Evolutionary conservation across 176 grass and related monocot genomes (phyloP).

Genomic region (Oryza glumipatula): DNA sequence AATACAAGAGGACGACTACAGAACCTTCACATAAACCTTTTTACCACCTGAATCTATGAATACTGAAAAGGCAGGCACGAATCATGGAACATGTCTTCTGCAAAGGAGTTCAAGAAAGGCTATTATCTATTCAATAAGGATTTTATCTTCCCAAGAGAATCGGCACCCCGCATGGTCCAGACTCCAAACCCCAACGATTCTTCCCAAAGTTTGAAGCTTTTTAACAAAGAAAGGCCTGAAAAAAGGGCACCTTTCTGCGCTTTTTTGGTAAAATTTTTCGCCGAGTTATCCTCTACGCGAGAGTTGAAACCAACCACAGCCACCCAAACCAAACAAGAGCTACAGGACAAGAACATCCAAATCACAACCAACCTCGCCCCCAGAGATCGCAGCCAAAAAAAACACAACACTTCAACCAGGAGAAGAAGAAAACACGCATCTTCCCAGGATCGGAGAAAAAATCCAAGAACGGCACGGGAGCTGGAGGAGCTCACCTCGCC

Average conservation of each 20-base stretch:
- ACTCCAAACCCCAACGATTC: neutral
- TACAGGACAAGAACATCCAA: conserved; percentile 36
- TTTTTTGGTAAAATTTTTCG: neutral
- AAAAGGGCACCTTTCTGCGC: neutral
- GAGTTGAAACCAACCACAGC: conserved; percentile 16
- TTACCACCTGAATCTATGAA: neutral
- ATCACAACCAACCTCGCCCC: neutral
- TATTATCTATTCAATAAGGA: neutral
- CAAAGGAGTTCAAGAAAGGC: neutral
- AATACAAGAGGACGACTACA: neutral
- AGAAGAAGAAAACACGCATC: neutral
- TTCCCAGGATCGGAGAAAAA: conserved; percentile 6
- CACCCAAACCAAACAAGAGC: conserved; percentile 29
- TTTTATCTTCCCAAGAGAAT: conserved; percentile 28
- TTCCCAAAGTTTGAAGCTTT: conserved; percentile 10
- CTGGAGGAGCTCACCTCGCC: conserved; percentile 46
- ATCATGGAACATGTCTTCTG: neutral
- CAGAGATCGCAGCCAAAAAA: neutral
- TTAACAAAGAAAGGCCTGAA: neutral
- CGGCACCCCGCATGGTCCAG: neutral
- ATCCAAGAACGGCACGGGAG: neutral
- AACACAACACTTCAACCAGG: neutral
- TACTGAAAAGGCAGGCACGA: neutral
- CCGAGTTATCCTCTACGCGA: conserved; percentile 19
- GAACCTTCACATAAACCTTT: conserved; percentile 1